Evolutionary conservation across 2,329 filamentous ascomycete species (phyloP).

Genomic region (Aspergillus chevalieri): DNA sequence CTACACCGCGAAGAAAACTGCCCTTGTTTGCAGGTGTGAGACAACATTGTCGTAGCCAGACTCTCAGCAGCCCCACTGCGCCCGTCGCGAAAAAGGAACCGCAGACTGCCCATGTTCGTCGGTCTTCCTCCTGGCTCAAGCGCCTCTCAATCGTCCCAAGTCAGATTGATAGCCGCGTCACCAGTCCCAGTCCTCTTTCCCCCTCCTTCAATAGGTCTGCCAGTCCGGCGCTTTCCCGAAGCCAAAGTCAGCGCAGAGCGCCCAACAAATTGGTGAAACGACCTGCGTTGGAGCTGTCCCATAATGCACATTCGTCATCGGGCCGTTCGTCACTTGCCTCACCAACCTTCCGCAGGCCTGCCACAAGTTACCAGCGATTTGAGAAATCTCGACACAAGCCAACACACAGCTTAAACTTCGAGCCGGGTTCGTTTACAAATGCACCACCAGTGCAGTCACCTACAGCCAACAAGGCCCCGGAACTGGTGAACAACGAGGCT

Average conservation of each 20-base stretch:
- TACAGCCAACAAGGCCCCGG: conserved; percentile 6
- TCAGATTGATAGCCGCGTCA: conserved; percentile 42
- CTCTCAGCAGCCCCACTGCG: conserved; percentile 26
- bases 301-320: conserved; percentile 32
- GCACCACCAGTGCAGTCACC: conserved; percentile 5
- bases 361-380: conserved; percentile 58
- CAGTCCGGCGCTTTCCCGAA: conserved; percentile 42
- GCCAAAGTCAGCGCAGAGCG: conserved; percentile 23
- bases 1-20: conserved; percentile 18
- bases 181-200: conserved; percentile 47
- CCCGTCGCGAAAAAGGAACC: conserved; percentile 21
- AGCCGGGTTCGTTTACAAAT: conserved; percentile 14
- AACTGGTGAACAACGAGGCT: conserved; percentile 9
- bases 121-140: conserved; percentile 51
- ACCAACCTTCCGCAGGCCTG: conserved; percentile 52
- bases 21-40: conserved; percentile 23
- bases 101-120: conserved; percentile 21
- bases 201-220: conserved; percentile 50
- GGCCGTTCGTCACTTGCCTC: conserved; percentile 30
- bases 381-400: conserved; percentile 46
- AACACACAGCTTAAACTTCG: conserved; percentile 26
- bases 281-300: conserved; percentile 47
- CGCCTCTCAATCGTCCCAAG: conserved; percentile 49
- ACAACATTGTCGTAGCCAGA: conserved; percentile 32
- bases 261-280: conserved; percentile 61